These are phyloP conservation scores for Ulota crispa DNA, from an alignment of 225 moss, liverwort and hornwort genomes.

Conservation along the genomic window DNA sequence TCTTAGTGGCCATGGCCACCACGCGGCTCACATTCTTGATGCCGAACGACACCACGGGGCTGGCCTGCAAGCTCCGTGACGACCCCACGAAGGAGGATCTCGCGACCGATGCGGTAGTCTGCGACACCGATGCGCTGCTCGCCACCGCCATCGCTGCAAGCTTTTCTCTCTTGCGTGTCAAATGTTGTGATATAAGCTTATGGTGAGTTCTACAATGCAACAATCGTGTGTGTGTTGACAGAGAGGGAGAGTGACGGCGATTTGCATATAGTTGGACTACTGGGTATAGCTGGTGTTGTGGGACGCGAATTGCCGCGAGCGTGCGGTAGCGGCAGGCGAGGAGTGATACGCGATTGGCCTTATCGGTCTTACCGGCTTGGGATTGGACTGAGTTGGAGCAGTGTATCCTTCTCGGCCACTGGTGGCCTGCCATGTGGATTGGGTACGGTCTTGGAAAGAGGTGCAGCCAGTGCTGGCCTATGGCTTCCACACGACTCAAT, in stretches of 20 bases:
- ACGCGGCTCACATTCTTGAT: conserved; percentile 78
- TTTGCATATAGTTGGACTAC: background rate
- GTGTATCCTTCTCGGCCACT: background rate
- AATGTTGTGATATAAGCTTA: too few species aligned
- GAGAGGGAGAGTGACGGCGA: background rate
- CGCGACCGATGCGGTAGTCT: conserved; percentile 56
- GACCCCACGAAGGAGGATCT: conserved; percentile 60
- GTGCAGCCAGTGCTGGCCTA: background rate
- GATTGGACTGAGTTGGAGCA: conserved; percentile 14
- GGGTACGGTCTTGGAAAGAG: background rate
- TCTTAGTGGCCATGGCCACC: conserved; percentile 86
- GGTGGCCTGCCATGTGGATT: conserved; percentile 16
- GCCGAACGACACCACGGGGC: conserved; percentile 63
- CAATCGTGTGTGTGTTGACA: background rate
- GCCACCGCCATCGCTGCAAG: conserved; percentile 63
- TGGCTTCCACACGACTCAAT: background rate
- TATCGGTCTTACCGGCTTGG: conserved; percentile 11
- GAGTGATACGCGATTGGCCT: conserved; percentile 20
- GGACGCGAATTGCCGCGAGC: background rate
- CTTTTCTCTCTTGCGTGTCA: background rate
- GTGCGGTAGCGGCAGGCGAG: background rate
- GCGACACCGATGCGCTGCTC: conserved; percentile 68
- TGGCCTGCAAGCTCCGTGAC: conserved; percentile 47
- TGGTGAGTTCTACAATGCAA: background rate
- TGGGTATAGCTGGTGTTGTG: too few species aligned